Conservation (phyloP, 805 yeast species). For the Priceomyces melissophilus region DNA sequence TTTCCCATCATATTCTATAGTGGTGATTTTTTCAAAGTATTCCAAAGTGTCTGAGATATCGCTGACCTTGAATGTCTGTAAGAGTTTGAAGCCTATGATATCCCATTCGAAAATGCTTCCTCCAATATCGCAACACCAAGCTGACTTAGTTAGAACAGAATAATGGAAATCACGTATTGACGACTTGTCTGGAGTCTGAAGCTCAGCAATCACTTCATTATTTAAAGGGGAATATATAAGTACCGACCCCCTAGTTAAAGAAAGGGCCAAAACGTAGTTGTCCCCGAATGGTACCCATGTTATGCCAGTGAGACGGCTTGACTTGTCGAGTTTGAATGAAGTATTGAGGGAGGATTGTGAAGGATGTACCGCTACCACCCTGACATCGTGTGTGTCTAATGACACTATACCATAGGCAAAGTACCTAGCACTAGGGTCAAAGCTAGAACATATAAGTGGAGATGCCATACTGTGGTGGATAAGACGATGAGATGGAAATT, state of each 20-base stretch:
- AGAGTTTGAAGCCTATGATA: constrained; percentile 38
- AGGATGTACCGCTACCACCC: constrained; percentile 52
- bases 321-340: constrained; percentile 52
- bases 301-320: constrained; percentile 45
- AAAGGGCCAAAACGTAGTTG: constrained; percentile 52
- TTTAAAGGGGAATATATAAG: constrained; percentile 66
- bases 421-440: constrained; percentile 60
- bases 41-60: constrained; percentile 34
- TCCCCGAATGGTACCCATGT: constrained; percentile 50
- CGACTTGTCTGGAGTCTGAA: constrained; percentile 43
- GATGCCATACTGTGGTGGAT: constrained; percentile 7
- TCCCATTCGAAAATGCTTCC: constrained; percentile 67
- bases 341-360: constrained; percentile 42
- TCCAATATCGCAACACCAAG: constrained; percentile 58
- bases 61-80: constrained; percentile 41
- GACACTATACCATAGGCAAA: constrained; percentile 66
- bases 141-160: constrained; percentile 38
- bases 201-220: constrained; percentile 52
- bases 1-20: constrained; percentile 25
- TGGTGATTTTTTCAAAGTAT: constrained; percentile 27
- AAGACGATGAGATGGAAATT: too few species aligned
- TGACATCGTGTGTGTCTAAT: constrained; percentile 66
- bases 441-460: constrained; percentile 42
- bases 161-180: constrained; percentile 51
- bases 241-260: constrained; percentile 62